A percentile compares a stretch with the other conserved stretches of the same genome.
Conservation (phyloP, 306 rosid species). For the Acmispon strigosus region DNA sequence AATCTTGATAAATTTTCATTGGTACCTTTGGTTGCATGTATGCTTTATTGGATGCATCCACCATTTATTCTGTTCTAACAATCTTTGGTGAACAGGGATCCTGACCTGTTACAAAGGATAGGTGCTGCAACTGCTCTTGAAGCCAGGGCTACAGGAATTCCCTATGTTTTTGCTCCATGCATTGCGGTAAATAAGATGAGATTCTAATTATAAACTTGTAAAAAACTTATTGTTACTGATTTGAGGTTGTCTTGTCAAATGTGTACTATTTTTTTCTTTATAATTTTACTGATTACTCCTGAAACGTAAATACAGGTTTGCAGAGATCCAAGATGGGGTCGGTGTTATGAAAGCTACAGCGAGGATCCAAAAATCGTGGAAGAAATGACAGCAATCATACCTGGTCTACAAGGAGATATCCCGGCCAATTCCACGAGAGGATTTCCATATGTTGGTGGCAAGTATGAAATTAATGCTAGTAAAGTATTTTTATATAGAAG, state of each 20-base stretch:
- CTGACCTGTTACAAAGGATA: conserved; percentile 53
- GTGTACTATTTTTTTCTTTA: neutral
- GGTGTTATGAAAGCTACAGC: conserved; percentile 98
- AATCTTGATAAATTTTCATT: neutral
- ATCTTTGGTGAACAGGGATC: conserved; percentile 48
- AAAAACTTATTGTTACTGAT: neutral
- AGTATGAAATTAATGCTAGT: conserved; percentile 41
- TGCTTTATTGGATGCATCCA: neutral
- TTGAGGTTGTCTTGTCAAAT: conserved; percentile 12
- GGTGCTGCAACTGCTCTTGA: conserved; percentile 97
- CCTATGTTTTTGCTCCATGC: conserved; percentile 91
- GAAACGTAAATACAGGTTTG: conserved; percentile 60
- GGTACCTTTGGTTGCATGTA: neutral
- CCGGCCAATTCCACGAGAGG: conserved; percentile 61
- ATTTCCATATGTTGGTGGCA: conserved; percentile 78
- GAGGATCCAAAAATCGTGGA: conserved; percentile 78
- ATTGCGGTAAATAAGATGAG: conserved; percentile 56
- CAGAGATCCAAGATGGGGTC: conserved; percentile 99
- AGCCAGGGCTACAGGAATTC: conserved; percentile 92
- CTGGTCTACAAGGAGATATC: conserved; percentile 82
- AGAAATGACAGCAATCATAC: conserved; percentile 77
- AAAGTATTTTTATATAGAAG: neutral
- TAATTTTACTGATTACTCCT: conserved; percentile 13
- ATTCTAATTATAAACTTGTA: conserved; percentile 10
- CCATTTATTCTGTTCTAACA: conserved; percentile 20